These are phyloP conservation scores for Coniochaeta sp. DNA, from an alignment of 2,329 filamentous ascomycete genomes.

Conservation along the genomic window DNA sequence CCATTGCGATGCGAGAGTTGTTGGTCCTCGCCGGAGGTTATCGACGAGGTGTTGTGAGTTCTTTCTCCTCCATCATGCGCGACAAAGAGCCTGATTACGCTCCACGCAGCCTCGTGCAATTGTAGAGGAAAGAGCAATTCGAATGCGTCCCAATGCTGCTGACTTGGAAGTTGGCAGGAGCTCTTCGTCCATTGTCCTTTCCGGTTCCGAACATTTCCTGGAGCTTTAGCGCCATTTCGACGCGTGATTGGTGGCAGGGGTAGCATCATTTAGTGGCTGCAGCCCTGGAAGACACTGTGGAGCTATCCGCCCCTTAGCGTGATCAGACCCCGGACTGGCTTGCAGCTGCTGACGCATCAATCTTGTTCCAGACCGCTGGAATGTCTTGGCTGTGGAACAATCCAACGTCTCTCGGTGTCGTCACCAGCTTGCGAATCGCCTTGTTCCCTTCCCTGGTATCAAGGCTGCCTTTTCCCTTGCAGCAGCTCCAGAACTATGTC, in stretches of 20 bases:
- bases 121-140: not conserved
- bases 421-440: conserved; percentile 1
- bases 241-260: not conserved
- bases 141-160: not conserved
- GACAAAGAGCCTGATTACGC: not conserved
- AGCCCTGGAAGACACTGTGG: not conserved
- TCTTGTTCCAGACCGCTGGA: not conserved
- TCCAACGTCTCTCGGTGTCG: not conserved
- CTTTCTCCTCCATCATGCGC: not conserved
- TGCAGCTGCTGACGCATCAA: conserved; percentile 1
- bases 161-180: not conserved
- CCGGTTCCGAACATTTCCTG: not conserved
- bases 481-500: not conserved
- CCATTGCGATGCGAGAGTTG: not conserved
- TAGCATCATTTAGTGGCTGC: not conserved
- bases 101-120: not conserved
- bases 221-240: not conserved
- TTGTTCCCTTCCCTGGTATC: no score
- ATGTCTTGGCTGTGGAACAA: not conserved
- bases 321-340: not conserved
- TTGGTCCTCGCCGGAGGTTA: conserved; percentile 1
- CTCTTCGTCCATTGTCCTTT: not conserved
- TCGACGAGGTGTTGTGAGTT: not conserved
- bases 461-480: not conserved
- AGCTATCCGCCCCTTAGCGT: not conserved